Percentiles rank a stretch among this genome's conserved stretches.
phyloP scores from a whole-genome alignment of 768 basidiomycete species.

The Lactarius sanguifluus region DNA sequence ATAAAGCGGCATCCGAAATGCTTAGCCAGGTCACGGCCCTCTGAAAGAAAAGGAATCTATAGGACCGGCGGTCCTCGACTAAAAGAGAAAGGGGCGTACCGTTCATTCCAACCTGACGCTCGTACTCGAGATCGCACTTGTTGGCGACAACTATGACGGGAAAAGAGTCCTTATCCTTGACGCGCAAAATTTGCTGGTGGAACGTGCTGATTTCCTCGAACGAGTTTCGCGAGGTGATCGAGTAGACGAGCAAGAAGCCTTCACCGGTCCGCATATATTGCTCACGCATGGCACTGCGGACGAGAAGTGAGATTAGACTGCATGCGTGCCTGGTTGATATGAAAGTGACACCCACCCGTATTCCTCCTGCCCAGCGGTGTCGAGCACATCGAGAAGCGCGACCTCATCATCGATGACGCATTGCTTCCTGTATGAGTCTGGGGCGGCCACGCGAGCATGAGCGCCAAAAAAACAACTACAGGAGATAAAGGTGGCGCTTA shows the following conservation, averaged over 20 bases:
- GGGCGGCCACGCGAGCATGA: not conserved
- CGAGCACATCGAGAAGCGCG: slow-evolving; percentile 93
- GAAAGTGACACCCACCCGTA: slow-evolving; percentile 69
- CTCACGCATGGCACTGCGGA: slow-evolving; percentile 89
- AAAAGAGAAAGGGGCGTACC: slow-evolving; percentile 49
- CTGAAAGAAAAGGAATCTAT: slow-evolving; percentile 42
- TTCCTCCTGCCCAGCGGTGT: slow-evolving; percentile 98
- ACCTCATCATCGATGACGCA: slow-evolving; percentile 98
- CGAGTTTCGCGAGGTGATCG: slow-evolving; percentile 95
- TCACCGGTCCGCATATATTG: slow-evolving; percentile 99
- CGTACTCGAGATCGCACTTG: slow-evolving; percentile 94
- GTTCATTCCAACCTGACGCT: slow-evolving; percentile 93
- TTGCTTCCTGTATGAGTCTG: slow-evolving; percentile 96
- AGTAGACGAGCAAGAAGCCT: slow-evolving; percentile 96
- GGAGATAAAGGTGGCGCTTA: slow-evolving; percentile 34
- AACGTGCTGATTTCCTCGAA: slow-evolving; percentile 97
- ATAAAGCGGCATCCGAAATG: slow-evolving; percentile 94
- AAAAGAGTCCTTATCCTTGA: slow-evolving; percentile 95
- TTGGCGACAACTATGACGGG: slow-evolving; percentile 98
- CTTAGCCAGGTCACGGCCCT: slow-evolving; percentile 96
- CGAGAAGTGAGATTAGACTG: slow-evolving; percentile 12
- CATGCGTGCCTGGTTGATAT: slow-evolving; percentile 17
- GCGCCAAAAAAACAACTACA: slow-evolving; percentile 5
- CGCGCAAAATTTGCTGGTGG: slow-evolving; percentile 93
- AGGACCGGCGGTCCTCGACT: not conserved